These are phyloP conservation scores for Colletotrichum navitas DNA, from an alignment of 2,329 filamentous ascomycete species.

Conservation along the genomic window DNA sequence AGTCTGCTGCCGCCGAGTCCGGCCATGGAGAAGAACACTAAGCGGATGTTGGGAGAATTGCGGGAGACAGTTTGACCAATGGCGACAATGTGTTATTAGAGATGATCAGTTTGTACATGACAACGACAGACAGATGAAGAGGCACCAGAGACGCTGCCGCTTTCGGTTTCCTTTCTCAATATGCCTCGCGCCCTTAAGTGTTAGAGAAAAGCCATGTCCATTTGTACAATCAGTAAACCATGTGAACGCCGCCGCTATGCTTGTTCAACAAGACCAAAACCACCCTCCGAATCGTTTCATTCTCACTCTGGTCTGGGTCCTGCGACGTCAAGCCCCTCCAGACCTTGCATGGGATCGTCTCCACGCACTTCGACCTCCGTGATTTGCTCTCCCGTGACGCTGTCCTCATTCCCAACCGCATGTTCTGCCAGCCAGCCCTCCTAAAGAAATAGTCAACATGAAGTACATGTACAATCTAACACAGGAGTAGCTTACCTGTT, in stretches of 20 bases:
- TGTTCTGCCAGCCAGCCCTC: constrained; percentile 94
- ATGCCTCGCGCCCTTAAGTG: constrained; percentile 21
- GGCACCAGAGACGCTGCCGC: constrained; percentile 37
- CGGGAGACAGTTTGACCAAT: constrained; percentile 31
- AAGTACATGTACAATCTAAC: neutral
- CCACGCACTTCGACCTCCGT: constrained; percentile 66
- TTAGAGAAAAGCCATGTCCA: constrained; percentile 22
- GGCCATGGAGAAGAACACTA: constrained; percentile 52
- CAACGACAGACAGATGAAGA: constrained; percentile 41
- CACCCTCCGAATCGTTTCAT: constrained; percentile 45
- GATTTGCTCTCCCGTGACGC: constrained; percentile 67
- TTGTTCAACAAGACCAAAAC: constrained; percentile 44
- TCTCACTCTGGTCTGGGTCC: constrained; percentile 83
- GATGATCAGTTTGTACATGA: constrained; percentile 42
- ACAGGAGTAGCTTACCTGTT: constrained; percentile 76
- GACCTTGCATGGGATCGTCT: constrained; percentile 93
- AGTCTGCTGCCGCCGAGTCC: constrained; percentile 51
- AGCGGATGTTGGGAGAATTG: constrained; percentile 37
- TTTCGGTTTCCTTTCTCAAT: constrained; percentile 38
- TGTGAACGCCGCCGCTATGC: constrained; percentile 63
- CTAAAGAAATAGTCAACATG: constrained; percentile 59
- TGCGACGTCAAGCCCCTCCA: constrained; percentile 93
- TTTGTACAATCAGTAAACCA: constrained; percentile 42
- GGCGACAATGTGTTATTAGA: constrained; percentile 41
- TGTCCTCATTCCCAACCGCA: constrained; percentile 85